phyloP scores from a whole-genome alignment of 345 rosid genomes.

The Turnera subulata region DNA sequence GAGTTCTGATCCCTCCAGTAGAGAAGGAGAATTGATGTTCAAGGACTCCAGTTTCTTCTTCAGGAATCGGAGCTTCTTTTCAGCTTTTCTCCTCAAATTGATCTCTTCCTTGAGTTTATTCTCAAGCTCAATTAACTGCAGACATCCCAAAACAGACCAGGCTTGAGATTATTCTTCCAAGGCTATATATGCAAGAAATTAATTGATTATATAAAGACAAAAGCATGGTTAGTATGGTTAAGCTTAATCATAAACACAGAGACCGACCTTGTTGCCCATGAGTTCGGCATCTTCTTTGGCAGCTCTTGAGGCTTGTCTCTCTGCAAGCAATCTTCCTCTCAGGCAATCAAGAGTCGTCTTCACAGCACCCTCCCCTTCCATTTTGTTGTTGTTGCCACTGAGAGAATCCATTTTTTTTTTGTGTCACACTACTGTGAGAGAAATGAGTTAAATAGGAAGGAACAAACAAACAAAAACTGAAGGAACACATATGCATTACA shows the following conservation, averaged over 20 bases:
- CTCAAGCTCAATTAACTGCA: slow-evolving; percentile 65
- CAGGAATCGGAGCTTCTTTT: slow-evolving; percentile 53
- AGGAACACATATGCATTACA: too few species aligned
- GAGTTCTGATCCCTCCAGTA: slow-evolving; percentile 33
- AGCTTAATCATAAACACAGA: neutral
- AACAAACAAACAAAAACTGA: neutral
- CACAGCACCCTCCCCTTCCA: slow-evolving; percentile 34
- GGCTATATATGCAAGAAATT: neutral
- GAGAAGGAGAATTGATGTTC: slow-evolving; percentile 15
- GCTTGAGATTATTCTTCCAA: neutral
- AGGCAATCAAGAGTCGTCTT: slow-evolving; percentile 60
- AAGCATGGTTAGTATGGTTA: neutral
- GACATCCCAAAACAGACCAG: neutral
- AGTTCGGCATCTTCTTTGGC: slow-evolving; percentile 70
- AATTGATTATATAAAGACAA: neutral
- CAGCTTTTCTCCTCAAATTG: slow-evolving; percentile 58
- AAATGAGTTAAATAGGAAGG: slow-evolving; percentile 1
- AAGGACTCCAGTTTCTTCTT: slow-evolving; percentile 57
- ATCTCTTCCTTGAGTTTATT: slow-evolving; percentile 58
- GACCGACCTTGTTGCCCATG: slow-evolving; percentile 51
- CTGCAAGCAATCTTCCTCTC: slow-evolving; percentile 84
- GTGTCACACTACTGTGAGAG: slow-evolving; percentile 19
- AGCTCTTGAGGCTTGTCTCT: slow-evolving; percentile 73
- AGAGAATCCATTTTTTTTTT: slow-evolving; percentile 8
- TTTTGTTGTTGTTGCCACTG: slow-evolving; percentile 36